phyloP scores from a whole-genome alignment of 352 stramenopile genomes.

The Pythium sukuiense region DNA sequence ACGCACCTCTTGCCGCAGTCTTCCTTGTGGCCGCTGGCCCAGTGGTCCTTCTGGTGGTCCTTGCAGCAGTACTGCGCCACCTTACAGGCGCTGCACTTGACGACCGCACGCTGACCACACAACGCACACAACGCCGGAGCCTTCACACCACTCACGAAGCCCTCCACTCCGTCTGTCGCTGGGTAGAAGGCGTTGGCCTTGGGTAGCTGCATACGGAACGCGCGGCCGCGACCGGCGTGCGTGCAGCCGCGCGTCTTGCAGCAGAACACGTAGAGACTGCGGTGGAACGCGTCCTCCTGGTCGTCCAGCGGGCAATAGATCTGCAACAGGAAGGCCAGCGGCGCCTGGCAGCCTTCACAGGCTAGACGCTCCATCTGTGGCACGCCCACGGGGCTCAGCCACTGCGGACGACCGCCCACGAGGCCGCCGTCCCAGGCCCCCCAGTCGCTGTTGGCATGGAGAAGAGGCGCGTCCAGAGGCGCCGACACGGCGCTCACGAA shows the following conservation, averaged over 20 bases:
- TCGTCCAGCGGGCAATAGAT: constrained; percentile 93
- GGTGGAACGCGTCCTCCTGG: constrained; percentile 88
- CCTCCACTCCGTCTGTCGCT: constrained; percentile 37
- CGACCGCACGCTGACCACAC: constrained; percentile 57
- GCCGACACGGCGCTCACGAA: constrained; percentile 53
- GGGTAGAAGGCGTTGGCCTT: constrained; percentile 91
- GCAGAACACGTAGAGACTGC: constrained; percentile 92
- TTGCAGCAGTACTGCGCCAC: constrained; percentile 81
- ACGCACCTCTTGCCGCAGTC: constrained; percentile 59
- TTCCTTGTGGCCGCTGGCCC: constrained; percentile 66
- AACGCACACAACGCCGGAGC: constrained; percentile 44
- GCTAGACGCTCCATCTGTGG: constrained; percentile 45
- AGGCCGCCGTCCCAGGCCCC: constrained; percentile 92
- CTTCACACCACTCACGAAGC: constrained; percentile 21
- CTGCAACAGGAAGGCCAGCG: constrained; percentile 86
- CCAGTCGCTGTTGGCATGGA: constrained; percentile 71
- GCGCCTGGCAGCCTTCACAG: constrained; percentile 47
- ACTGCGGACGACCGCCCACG: constrained; percentile 86
- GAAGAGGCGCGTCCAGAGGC: constrained; percentile 24
- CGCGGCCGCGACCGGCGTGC: constrained; percentile 55
- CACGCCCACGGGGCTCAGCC: constrained; percentile 72
- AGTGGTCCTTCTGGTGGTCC: constrained; percentile 80
- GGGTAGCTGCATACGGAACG: constrained; percentile 88
- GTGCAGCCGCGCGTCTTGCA: constrained; percentile 74
- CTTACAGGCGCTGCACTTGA: constrained; percentile 74